phyloP scores from a whole-genome alignment of 345 rosid genomes.

The Limnanthes douglasii region DNA sequence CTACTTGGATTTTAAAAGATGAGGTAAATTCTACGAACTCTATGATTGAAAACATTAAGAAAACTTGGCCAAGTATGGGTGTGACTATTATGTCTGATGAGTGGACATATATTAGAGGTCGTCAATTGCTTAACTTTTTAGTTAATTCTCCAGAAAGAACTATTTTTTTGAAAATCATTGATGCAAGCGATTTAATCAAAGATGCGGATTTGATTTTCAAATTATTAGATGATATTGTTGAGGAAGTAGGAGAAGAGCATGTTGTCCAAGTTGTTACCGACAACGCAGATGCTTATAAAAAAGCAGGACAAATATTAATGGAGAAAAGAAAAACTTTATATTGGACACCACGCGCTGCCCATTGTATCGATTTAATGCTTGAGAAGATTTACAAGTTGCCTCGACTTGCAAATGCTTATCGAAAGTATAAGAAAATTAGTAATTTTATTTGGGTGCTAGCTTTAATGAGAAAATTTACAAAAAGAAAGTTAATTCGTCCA shows the following conservation, averaged over 20 bases:
- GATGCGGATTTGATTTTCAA: slow-evolving; percentile 41
- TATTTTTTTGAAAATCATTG: slow-evolving; percentile 49
- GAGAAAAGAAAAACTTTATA: slow-evolving; percentile 58
- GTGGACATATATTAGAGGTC: no score
- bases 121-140: slow-evolving; percentile 33
- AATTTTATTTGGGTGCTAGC: no score
- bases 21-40: no score
- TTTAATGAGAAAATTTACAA: no score
- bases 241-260: slow-evolving; percentile 55
- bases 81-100: no score
- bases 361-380: slow-evolving; percentile 58
- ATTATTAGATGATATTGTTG: slow-evolving; percentile 52
- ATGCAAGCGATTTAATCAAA: slow-evolving; percentile 29
- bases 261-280: slow-evolving; percentile 84
- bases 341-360: slow-evolving; percentile 85
- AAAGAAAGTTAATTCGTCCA: no score
- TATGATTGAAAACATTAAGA: no score
- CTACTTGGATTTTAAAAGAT: no score
- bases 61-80: no score
- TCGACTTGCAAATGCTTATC: no score
- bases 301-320: slow-evolving; percentile 49
- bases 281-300: slow-evolving; percentile 33
- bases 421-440: no score
- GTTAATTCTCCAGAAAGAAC: slow-evolving; percentile 52
- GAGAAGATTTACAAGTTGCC: slow-evolving; percentile 41